A percentile compares a stretch with the other conserved stretches of the same genome.
These are phyloP conservation scores for Phaffomyces thermotolerans DNA, from an alignment of 805 yeast species.

Conservation along the genomic window DNA sequence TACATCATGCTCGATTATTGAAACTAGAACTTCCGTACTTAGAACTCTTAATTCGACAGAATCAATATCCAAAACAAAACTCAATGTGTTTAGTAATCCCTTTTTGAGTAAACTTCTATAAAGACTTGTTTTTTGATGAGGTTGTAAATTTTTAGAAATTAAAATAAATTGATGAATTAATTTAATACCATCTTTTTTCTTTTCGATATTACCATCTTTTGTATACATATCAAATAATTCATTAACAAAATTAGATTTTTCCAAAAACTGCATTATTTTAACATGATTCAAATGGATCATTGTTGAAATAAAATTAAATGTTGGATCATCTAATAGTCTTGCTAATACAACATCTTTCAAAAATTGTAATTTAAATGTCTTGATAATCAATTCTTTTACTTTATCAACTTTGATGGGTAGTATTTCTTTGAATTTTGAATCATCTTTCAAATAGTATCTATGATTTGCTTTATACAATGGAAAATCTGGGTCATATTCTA, in stretches of 20 bases:
- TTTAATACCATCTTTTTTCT: conserved; percentile 56
- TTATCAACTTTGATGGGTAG: conserved; percentile 50
- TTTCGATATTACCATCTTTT: conserved; percentile 5
- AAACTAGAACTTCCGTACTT: conserved; percentile 74
- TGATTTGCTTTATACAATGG: conserved; percentile 78
- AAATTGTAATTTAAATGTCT: conserved; percentile 72
- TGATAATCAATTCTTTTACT: conserved; percentile 51
- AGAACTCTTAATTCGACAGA: conserved; percentile 46
- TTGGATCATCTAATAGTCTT: conserved; percentile 72
- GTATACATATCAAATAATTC: conserved; percentile 54
- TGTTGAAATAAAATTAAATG: conserved; percentile 58
- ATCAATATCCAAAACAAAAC: conserved; percentile 58
- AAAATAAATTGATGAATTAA: conserved; percentile 74
- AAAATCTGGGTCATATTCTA: conserved; percentile 86
- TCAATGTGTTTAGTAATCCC: conserved; percentile 65
- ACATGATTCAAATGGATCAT: conserved; percentile 64
- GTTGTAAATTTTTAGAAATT: conserved; percentile 60
- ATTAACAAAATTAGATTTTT: conserved; percentile 44
- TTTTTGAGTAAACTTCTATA: conserved; percentile 53
- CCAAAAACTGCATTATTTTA: conserved; percentile 53
- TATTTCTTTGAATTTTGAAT: conserved; percentile 62
- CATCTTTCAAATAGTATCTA: conserved; percentile 53
- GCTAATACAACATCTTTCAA: conserved; percentile 84
- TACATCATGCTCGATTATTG: conserved; percentile 81
- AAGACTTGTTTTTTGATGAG: conserved; percentile 55